These are phyloP conservation scores for Melanopsichium pennsylvanicum DNA, from an alignment of 1,284 basidiomycete genomes.

Conservation along the genomic window DNA sequence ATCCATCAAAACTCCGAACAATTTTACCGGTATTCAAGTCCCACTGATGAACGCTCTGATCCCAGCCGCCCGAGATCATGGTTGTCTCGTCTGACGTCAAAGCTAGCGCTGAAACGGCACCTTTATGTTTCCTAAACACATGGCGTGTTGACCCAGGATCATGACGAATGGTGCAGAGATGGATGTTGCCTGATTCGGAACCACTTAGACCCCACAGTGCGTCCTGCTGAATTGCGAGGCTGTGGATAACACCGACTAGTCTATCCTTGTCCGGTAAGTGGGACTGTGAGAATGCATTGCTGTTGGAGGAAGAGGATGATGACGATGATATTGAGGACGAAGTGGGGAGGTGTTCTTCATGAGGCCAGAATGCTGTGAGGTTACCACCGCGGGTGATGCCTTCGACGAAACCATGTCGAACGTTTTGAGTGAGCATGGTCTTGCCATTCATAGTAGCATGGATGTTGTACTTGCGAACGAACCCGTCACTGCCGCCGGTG, in stretches of 20 bases:
- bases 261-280: constrained; percentile 33
- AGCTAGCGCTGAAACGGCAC: constrained; percentile 84
- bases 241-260: constrained; percentile 57
- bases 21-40: constrained; percentile 90
- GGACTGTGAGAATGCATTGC: too few relatives aligned
- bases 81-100: constrained; percentile 82
- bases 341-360: constrained; percentile 64
- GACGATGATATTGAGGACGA: too few relatives aligned
- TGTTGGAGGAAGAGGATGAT: background rate
- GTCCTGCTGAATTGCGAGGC: constrained; percentile 59
- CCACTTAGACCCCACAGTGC: constrained; percentile 61
- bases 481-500: constrained; percentile 91
- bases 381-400: constrained; percentile 90
- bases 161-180: constrained; percentile 90
- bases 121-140: constrained; percentile 74
- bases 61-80: constrained; percentile 92
- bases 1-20: constrained; percentile 79
- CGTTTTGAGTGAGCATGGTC: constrained; percentile 85
- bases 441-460: constrained; percentile 87
- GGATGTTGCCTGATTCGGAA: constrained; percentile 67
- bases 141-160: constrained; percentile 83
- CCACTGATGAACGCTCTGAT: constrained; percentile 95
- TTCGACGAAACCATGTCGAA: constrained; percentile 89
- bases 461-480: constrained; percentile 90
- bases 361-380: constrained; percentile 83